Conservation (phyloP, 192 early-diverging fungal genomes). For the Coemansia sp. region DNA sequence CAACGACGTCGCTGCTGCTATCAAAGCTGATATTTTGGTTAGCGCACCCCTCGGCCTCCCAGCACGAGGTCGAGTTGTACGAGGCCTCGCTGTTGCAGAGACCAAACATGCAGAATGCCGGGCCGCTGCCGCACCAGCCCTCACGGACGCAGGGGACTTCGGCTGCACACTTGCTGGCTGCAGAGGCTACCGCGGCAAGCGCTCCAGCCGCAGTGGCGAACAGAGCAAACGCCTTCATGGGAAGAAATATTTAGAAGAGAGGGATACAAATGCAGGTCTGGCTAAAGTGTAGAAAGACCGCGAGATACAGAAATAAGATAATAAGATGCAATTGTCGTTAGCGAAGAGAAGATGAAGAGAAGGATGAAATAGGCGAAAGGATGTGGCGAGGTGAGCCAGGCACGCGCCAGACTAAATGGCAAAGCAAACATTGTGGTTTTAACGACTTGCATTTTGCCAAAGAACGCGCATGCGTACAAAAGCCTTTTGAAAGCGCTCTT, state of each 20-base stretch:
- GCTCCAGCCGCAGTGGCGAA: slow-evolving; percentile 20
- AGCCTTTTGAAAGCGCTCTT: background rate
- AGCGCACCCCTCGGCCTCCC: slow-evolving; percentile 44
- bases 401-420: background rate
- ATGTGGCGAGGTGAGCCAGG: background rate
- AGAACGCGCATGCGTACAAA: background rate
- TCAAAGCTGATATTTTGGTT: slow-evolving; percentile 39
- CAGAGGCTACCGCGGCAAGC: slow-evolving; percentile 11
- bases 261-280: background rate
- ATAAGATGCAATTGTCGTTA: background rate
- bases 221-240: slow-evolving; percentile 20
- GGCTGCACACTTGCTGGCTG: slow-evolving; percentile 27
- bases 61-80: slow-evolving; percentile 52
- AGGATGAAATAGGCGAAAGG: no score
- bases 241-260: background rate
- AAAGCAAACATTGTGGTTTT: background rate
- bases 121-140: slow-evolving; percentile 50
- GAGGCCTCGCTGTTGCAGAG: slow-evolving; percentile 41
- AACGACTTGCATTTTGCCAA: background rate
- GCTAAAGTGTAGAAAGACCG: background rate
- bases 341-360: background rate
- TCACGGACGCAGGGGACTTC: slow-evolving; percentile 44
- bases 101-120: slow-evolving; percentile 52
- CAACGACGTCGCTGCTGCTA: slow-evolving; percentile 22
- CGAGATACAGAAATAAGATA: background rate